These are phyloP conservation scores for Cytospora paraplurivora DNA, from an alignment of 2,329 filamentous ascomycete genomes.

Conservation along the genomic window DNA sequence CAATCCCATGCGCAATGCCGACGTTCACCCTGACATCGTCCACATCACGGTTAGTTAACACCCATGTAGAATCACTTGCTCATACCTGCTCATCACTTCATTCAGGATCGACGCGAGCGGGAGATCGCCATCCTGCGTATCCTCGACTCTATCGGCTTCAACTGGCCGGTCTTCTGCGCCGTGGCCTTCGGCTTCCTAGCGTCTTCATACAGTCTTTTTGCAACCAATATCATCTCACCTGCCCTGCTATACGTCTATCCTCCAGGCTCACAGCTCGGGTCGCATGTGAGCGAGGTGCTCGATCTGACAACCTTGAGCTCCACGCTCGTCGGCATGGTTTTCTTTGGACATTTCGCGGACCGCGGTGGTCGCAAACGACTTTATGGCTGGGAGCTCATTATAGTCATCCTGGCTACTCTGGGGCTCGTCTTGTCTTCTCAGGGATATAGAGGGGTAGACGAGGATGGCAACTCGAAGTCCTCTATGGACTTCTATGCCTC, in stretches of 20 bases:
- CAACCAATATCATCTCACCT: slow-evolving; percentile 36
- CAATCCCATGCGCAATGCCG: slow-evolving; percentile 15
- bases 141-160: slow-evolving; percentile 33
- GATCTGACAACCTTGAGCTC: slow-evolving; percentile 22
- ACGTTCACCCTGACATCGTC: slow-evolving; percentile 14
- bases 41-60: slow-evolving; percentile 8
- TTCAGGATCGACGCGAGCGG: slow-evolving; percentile 11
- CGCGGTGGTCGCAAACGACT: slow-evolving; percentile 28
- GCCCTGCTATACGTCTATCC: slow-evolving; percentile 35
- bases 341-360: slow-evolving; percentile 27
- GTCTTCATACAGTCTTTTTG: slow-evolving; percentile 37
- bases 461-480: neutral
- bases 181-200: slow-evolving; percentile 36
- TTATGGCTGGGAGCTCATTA: slow-evolving; percentile 28
- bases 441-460: slow-evolving; percentile 15
- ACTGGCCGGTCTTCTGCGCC: slow-evolving; percentile 34
- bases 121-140: slow-evolving; percentile 24
- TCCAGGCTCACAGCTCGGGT: neutral
- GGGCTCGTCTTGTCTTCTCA: slow-evolving; percentile 27
- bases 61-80: too few relatives aligned
- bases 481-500: slow-evolving; percentile 35
- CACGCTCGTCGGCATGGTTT: slow-evolving; percentile 26
- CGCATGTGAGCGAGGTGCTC: slow-evolving; percentile 21
- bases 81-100: neutral
- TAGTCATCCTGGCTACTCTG: slow-evolving; percentile 28